Evolutionary conservation across 2,329 filamentous ascomycete species (phyloP), one percentile per base, ranked within the genome.

Genomic region (Colletotrichum navitas): DNA sequence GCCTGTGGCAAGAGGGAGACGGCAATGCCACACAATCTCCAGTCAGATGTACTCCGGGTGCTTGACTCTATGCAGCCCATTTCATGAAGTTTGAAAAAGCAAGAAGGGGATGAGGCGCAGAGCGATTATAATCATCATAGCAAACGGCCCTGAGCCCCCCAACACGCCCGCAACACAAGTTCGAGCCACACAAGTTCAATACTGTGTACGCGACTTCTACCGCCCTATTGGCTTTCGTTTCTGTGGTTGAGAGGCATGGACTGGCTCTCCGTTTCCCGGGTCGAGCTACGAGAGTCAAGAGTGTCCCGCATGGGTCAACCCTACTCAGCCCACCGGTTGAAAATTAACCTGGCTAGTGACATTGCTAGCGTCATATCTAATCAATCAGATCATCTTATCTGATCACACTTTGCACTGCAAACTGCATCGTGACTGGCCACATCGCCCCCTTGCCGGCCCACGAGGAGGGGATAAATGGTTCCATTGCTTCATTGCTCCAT

Each of bases 341-440:
- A 61, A 61, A 66, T 70, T 61, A 61, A 43, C 65, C 55, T 41
- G 63, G 67, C 41, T 66, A 70, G 63, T 56, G 67, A 61, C 56
- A 61, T 56, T 47, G 41, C 63, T 70, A 66, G 67, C 67, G 67
- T 66, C 67, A 66, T 70, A 70, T 70, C 63, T 70, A 70, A 70
- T 70, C 67, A 70, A 70, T 70, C 67, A 70, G 67, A 66, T 66
- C 67, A 70, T 70, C 67, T 70, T 70, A 70, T 70, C 67, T 70
- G 67, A 70, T 70, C 67, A 70, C 63, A 62, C 55, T 56, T 56
- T 70, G 62, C 63, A 66, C 63, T 49, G 43, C 67, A 49, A 26
- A 16, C 55, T 21, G 18, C 47, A 47, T 32, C 67, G 12, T 70
- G 67, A 70, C n/a, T 70, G 67, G 67, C 47, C 47, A 43, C 43